Percentiles rank a stretch among this genome's conserved stretches.
phyloP scores from a whole-genome alignment of 129 eudicot species.

The Tanacetum coccineum region DNA sequence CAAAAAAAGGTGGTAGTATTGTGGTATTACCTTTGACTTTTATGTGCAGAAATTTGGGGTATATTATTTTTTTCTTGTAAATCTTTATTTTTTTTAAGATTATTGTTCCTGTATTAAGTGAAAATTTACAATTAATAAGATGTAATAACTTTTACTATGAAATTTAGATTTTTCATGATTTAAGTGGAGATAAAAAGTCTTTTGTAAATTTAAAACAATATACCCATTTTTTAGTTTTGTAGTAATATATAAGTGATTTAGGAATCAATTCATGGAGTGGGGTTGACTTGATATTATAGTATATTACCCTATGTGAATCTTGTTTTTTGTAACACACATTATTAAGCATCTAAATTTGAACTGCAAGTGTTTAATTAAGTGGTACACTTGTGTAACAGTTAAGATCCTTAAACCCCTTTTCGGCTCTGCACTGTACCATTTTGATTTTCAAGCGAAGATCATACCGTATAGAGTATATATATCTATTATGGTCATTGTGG shows the following conservation, averaged over 20 bases:
- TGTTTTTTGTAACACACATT: not conserved
- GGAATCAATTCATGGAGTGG: conserved; percentile 23
- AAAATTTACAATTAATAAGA: no score
- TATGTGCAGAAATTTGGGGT: no score
- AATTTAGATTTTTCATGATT: conserved; percentile 24
- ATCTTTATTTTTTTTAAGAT: no score
- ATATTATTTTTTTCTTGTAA: no score
- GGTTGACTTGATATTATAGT: conserved; percentile 11
- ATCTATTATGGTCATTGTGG: not conserved
- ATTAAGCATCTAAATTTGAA: conserved; percentile 12
- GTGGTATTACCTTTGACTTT: no score
- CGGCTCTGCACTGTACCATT: not conserved
- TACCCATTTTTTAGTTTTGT: conserved; percentile 18
- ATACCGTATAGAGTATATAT: not conserved
- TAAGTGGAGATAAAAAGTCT: conserved; percentile 15
- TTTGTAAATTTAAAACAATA: conserved; percentile 1
- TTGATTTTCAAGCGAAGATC: conserved; percentile 1
- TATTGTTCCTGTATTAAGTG: no score
- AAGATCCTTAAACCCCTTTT: conserved; percentile 19
- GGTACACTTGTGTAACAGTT: conserved; percentile 3
- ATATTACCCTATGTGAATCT: not conserved
- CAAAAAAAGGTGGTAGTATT: no score
- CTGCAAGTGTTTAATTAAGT: conserved; percentile 14
- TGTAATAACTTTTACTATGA: not conserved
- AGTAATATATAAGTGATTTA: not conserved